Conservation (phyloP, 257 asterid species). For the Ballota nigra region DNA sequence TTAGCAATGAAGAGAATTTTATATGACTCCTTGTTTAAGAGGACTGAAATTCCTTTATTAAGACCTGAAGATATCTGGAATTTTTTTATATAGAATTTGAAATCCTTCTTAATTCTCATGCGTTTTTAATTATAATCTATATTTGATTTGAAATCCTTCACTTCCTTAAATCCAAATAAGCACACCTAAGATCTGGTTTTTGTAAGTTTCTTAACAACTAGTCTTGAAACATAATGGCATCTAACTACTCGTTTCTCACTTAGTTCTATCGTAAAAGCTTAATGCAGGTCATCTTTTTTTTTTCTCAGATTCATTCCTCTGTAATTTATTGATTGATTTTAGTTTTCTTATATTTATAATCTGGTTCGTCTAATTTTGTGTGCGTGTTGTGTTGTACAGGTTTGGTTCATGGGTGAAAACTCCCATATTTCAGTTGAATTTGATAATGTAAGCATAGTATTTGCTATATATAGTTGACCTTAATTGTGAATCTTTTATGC, state of each 20-base stretch:
- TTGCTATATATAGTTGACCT: background rate
- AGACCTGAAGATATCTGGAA: background rate
- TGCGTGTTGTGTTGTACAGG: constrained; percentile 49
- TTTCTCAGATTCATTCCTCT: background rate
- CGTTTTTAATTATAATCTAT: background rate
- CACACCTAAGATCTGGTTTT: no score
- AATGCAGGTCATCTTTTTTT: background rate
- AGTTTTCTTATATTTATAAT: background rate
- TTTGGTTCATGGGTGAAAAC: constrained; percentile 94
- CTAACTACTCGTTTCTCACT: background rate
- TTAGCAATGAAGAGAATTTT: background rate
- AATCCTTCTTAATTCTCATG: background rate
- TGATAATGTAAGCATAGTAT: constrained; percentile 64
- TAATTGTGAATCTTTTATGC: background rate
- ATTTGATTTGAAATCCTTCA: background rate
- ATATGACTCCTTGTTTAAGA: background rate
- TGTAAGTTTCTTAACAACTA: no score
- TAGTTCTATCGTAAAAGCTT: background rate
- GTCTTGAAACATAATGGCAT: background rate
- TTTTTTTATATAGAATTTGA: background rate
- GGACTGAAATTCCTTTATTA: background rate
- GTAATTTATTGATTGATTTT: background rate
- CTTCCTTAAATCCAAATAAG: no score
- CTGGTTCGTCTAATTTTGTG: constrained; percentile 16
- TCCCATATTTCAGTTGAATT: constrained; percentile 88